Base-by-base conservation (phyloP, 2,329 filamentous ascomycete species). In the Ceratocystiopsis sp. region DNA sequence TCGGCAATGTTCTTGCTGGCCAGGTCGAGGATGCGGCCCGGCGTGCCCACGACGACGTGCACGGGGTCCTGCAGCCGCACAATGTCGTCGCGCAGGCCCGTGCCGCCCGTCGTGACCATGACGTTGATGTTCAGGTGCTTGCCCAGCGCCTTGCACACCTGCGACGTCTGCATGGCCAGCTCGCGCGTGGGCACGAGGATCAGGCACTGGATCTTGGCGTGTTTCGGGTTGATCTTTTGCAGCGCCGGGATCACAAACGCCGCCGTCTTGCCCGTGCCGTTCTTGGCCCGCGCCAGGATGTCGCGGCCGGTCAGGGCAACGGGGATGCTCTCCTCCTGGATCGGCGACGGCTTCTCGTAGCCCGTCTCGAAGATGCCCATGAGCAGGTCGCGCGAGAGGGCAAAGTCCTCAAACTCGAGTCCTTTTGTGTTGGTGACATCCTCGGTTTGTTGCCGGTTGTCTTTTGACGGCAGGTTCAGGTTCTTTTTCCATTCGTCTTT, bases 361-460 rank as follows among this genome's bases (percentile, higher is more conserved):
- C 91, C 91, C 53, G 91, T 91, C 67, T 98, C 91, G 62, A 96
- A 98, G 52, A 98, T 96, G 49, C 91, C 91, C 89, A 96, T 98
- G 66, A 98, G 76, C 48, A 98, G 68, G 59, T 94, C 84, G 59
- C 91, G 75, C 68, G 93, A 94, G 54, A 98, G 80, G 52, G 82
- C 83, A 60, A 98, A 95, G 53, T 96, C 84, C 63, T 98, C 93
- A 57, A 95, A 98, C 54, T 98, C 91, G 49, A 98, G 71, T 48
- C 91, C 91, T 67, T 95, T 96, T 32, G 89, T 98, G 55, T 86
- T 87, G 45, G 89, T 96, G 48, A 98, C 93, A 82, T 98, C 91
- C 83, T 89, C 84, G 50, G 84, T 91, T 63, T 91, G 84, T 53
- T 80, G 76, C 63, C 84, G 74, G 54, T 68, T 76, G 59, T 91